Percentiles rank a stretch among this genome's conserved stretches.
These are phyloP conservation scores for Aspergillus nomiae DNA, from an alignment of 2,329 filamentous ascomycete genomes.

Conservation along the genomic window DNA sequence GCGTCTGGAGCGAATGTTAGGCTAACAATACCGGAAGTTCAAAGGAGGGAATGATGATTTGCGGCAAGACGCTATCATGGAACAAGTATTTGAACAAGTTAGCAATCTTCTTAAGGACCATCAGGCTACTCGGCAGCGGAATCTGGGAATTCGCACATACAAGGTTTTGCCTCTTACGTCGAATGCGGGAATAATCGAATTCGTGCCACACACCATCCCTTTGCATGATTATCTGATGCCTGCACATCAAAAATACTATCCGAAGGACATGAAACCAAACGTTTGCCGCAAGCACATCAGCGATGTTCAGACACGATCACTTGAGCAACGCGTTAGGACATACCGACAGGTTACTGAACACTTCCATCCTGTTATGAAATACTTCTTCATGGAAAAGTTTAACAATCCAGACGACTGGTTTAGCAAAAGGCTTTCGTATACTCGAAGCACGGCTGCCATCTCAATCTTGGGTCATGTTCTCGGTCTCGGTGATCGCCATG, in stretches of 20 bases:
- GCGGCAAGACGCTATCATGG: slow-evolving; percentile 97
- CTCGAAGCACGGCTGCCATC: slow-evolving; percentile 87
- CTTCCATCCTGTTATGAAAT: slow-evolving; percentile 91
- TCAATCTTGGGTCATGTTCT: slow-evolving; percentile 93
- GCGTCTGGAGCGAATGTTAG: background rate
- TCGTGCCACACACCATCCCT: slow-evolving; percentile 89
- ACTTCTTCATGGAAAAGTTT: slow-evolving; percentile 97
- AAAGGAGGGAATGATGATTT: slow-evolving; percentile 97
- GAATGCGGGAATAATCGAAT: slow-evolving; percentile 90
- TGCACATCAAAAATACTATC: slow-evolving; percentile 83
- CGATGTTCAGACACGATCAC: slow-evolving; percentile 68
- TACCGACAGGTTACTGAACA: slow-evolving; percentile 78
- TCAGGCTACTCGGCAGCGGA: slow-evolving; percentile 81
- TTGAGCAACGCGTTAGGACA: slow-evolving; percentile 70
- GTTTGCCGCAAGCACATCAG: slow-evolving; percentile 79
- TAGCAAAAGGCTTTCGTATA: slow-evolving; percentile 82
- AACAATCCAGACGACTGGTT: slow-evolving; percentile 97
- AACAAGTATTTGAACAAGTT: slow-evolving; percentile 96
- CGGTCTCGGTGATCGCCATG: slow-evolving; percentile 90
- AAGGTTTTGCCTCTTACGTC: slow-evolving; percentile 90
- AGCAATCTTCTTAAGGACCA: slow-evolving; percentile 86
- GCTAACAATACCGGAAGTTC: slow-evolving; percentile 52
- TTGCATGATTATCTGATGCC: slow-evolving; percentile 91
- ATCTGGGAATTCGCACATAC: slow-evolving; percentile 90
- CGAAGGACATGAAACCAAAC: slow-evolving; percentile 75